These are phyloP conservation scores for Trichophaea hybrida DNA, from an alignment of 2,329 filamentous ascomycete genomes.

Conservation along the genomic window DNA sequence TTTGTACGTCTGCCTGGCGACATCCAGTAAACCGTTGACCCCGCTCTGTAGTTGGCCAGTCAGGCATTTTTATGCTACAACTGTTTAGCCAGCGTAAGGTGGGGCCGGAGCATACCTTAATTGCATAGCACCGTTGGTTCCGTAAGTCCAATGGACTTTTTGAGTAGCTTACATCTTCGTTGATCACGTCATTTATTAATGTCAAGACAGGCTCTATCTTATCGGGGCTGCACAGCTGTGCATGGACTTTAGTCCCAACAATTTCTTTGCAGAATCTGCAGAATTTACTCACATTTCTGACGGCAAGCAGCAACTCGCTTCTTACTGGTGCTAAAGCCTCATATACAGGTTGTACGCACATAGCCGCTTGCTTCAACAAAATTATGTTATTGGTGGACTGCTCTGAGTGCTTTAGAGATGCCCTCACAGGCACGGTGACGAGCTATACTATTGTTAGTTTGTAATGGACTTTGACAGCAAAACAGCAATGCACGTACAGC, in stretches of 20 bases:
- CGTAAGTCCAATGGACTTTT: constrained; percentile 68
- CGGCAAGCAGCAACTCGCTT: constrained; percentile 49
- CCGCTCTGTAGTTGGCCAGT: constrained; percentile 43
- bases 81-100: neutral
- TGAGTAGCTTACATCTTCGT: constrained; percentile 66
- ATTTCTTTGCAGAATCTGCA: neutral
- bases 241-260: neutral
- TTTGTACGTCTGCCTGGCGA: constrained; percentile 77
- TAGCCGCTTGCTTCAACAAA: constrained; percentile 69
- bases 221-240: constrained; percentile 48
- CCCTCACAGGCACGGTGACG: constrained; percentile 56
- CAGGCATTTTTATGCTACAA: neutral
- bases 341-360: constrained; percentile 51
- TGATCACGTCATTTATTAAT: constrained; percentile 56
- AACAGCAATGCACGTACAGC: constrained; percentile 38
- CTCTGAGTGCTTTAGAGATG: constrained; percentile 54
- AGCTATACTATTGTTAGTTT: constrained; percentile 38
- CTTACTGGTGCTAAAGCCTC: constrained; percentile 51
- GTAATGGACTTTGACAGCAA: neutral
- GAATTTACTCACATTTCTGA: constrained; percentile 41
- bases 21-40: constrained; percentile 72
- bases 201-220: constrained; percentile 46
- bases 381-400: constrained; percentile 76
- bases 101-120: constrained; percentile 43
- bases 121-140: constrained; percentile 76